Percentiles rank a stretch among this genome's conserved stretches.
Evolutionary conservation across 2,329 filamentous ascomycete species (phyloP).

Genomic region (Cladosporium colombiae): DNA sequence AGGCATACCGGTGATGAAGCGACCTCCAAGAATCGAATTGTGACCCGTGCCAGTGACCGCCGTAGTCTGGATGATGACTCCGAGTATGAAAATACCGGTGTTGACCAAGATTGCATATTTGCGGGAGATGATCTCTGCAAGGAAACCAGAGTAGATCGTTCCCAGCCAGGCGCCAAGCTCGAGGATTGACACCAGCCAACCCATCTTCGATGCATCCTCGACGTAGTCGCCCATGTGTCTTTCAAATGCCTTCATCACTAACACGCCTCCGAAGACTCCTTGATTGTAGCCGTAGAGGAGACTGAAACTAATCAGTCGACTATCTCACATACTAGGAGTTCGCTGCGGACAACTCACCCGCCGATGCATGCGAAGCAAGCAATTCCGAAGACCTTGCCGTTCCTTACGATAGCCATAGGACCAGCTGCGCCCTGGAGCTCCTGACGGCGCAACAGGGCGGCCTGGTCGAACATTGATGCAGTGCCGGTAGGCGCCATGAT

Average conservation of each 20-base stretch:
- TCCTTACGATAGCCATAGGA: slow-evolving; percentile 53
- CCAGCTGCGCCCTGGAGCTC: slow-evolving; percentile 45
- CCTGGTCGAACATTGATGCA: slow-evolving; percentile 41
- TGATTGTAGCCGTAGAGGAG: slow-evolving; percentile 67
- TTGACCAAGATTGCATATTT: slow-evolving; percentile 71
- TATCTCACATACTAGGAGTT: slow-evolving; percentile 25
- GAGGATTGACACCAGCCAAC: slow-evolving; percentile 62
- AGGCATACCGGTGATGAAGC: slow-evolving; percentile 63
- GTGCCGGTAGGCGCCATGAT: slow-evolving; percentile 43
- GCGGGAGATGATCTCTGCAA: slow-evolving; percentile 69
- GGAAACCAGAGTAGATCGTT: slow-evolving; percentile 66
- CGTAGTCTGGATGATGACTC: slow-evolving; percentile 68
- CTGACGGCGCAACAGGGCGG: slow-evolving; percentile 44
- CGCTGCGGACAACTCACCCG: slow-evolving; percentile 26
- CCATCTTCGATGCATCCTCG: slow-evolving; percentile 43
- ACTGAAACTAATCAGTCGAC: slow-evolving; percentile 30
- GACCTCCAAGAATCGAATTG: slow-evolving; percentile 65
- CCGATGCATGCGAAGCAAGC: slow-evolving; percentile 56
- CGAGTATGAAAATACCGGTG: slow-evolving; percentile 66
- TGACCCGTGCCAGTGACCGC: slow-evolving; percentile 57
- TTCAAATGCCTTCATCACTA: slow-evolving; percentile 51
- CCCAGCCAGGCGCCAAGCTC: slow-evolving; percentile 79
- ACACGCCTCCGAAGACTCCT: slow-evolving; percentile 72
- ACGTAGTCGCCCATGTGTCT: slow-evolving; percentile 47
- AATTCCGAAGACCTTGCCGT: slow-evolving; percentile 57